Base-by-base conservation (phyloP, 2,329 filamentous ascomycete species). In the Metarhizium album region DNA sequence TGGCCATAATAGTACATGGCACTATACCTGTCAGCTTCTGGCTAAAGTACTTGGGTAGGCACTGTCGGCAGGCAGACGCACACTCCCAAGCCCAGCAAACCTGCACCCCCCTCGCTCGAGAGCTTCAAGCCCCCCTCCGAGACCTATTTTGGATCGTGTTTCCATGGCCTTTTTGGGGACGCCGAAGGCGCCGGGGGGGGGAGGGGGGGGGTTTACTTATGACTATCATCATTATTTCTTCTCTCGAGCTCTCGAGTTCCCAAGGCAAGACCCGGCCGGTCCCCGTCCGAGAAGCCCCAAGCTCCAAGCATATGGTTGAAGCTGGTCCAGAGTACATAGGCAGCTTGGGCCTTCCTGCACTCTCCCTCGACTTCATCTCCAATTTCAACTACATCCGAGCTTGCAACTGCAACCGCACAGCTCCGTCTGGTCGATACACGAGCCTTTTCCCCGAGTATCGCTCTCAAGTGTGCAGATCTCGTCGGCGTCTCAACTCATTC, bases 91-190 rank as follows among this genome's bases (percentile, higher is more conserved):
- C 22, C 46, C 37, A 18, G 29, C 9, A 18, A 14, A 40, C 18
- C 40, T 42, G 46, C 50, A 52, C 50, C 31, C 46, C 50, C 50
- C 29, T 35, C 16, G 33, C 31, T 37, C 23, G 23, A 50, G 27
- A 14, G 3, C 11, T 11, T n/a, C 23, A 37, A 24, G 6, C 14
- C 46, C 14, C 46, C 48, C 46, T 48, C 50, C 50, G 45, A 24
- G 43, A 49, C 46, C 50, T 52, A 52, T 52, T 52, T 52, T 48
- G 42, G 47, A 46, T 45, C 47, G 42, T 20, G 35, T 45, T 45
- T 29, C 37, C 35, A 43, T 43, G n/a, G 13, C 24, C 40, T 18
- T 43, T 24, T 43, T 35, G 33, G n/a, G n/a, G n/a, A n/a, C n/a
- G n/a, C n/a, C n/a, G n/a, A n/a, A n/a, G n/a, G n/a, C n/a, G n/a